A percentile compares a stretch with the other conserved stretches of the same genome.
These are phyloP conservation scores for Heteromeles arbutifolia DNA, from an alignment of 306 rosid genomes.

Conservation along the genomic window DNA sequence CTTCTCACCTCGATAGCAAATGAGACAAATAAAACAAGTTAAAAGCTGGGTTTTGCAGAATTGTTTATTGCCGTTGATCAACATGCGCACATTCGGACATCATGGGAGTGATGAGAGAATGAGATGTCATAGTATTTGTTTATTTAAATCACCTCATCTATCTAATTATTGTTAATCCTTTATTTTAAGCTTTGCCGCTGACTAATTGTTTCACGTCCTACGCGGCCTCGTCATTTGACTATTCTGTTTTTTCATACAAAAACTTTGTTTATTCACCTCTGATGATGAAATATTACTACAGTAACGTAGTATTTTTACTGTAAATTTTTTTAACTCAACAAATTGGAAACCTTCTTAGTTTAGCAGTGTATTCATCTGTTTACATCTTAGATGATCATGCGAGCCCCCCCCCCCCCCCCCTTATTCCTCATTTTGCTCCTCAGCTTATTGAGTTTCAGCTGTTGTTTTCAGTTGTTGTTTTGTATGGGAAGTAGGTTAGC, in stretches of 20 bases:
- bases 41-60: not conserved
- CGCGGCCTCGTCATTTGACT: conserved; percentile 21
- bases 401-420: no score
- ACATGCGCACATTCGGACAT: conserved; percentile 12
- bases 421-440: no score
- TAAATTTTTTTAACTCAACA: not conserved
- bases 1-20: not conserved
- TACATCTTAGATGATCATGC: no score
- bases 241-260: not conserved
- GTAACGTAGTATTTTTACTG: not conserved
- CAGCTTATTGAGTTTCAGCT: no score
- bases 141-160: not conserved
- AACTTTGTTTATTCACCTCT: not conserved
- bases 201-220: not conserved
- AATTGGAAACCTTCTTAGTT: no score
- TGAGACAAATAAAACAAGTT: not conserved
- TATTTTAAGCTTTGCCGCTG: not conserved
- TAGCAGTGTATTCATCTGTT: no score
- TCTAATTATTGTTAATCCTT: not conserved
- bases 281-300: not conserved
- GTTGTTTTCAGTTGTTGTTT: not conserved
- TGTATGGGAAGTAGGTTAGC: not conserved
- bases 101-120: not conserved
- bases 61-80: conserved; percentile 4
- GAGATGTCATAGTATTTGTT: conserved; percentile 1